A percentile compares a stretch with the other conserved stretches of the same genome.
Conservation (phyloP, 1,284 basidiomycete species). For the Ceratobasidium sp. region DNA sequence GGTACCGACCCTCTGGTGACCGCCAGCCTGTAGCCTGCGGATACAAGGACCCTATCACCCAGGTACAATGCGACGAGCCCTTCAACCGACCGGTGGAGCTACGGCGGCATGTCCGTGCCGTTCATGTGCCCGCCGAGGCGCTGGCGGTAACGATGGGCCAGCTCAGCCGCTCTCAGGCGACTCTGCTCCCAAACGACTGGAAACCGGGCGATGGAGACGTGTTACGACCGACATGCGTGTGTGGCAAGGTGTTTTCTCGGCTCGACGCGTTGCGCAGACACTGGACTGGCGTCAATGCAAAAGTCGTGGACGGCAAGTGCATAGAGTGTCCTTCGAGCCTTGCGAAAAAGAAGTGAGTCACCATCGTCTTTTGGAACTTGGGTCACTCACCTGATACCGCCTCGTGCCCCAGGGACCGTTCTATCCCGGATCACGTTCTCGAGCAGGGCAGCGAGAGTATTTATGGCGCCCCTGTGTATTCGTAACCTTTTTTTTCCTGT, state of each 20-base stretch:
- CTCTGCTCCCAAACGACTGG: slow-evolving; percentile 33
- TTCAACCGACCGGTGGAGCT: slow-evolving; percentile 42
- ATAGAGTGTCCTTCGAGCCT: slow-evolving; percentile 36
- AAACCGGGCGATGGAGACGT: slow-evolving; percentile 36
- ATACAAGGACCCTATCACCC: slow-evolving; percentile 42
- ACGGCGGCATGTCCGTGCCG: slow-evolving; percentile 36
- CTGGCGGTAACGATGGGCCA: slow-evolving; percentile 38
- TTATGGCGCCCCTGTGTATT: slow-evolving; percentile 31
- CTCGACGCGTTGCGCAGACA: slow-evolving; percentile 38
- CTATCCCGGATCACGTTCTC: slow-evolving; percentile 5
- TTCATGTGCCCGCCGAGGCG: slow-evolving; percentile 37
- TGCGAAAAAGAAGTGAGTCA: slow-evolving; percentile 41
- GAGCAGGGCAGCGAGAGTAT: slow-evolving; percentile 37
- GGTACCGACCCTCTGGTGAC: slow-evolving; percentile 38
- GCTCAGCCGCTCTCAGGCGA: slow-evolving; percentile 35
- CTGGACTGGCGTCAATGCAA: slow-evolving; percentile 38
- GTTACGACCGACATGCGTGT: slow-evolving; percentile 31
- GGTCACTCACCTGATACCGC: background rate
- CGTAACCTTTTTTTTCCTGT: background rate
- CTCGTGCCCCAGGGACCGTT: slow-evolving; percentile 30
- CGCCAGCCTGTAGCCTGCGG: slow-evolving; percentile 39
- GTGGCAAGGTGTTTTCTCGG: slow-evolving; percentile 44
- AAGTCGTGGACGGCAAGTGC: slow-evolving; percentile 41
- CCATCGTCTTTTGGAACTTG: background rate
- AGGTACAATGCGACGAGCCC: slow-evolving; percentile 38